Conservation (phyloP, 306 rosid species). For the Castanopsis chinensis region DNA sequence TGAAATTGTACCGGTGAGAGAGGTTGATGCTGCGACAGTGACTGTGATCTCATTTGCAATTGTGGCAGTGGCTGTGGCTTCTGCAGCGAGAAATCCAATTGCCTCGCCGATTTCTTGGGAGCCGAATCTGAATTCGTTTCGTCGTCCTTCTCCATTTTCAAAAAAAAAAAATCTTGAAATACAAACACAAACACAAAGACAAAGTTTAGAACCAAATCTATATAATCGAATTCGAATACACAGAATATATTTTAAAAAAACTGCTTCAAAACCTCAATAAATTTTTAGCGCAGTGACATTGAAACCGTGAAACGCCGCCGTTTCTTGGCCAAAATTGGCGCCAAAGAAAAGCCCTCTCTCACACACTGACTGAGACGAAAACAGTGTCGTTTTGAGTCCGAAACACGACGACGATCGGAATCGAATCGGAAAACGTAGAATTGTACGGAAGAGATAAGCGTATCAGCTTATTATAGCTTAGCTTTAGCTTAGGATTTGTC, state of each 20-base stretch:
- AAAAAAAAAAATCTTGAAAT: neutral
- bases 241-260: neutral
- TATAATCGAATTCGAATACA: neutral
- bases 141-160: slow-evolving; percentile 57
- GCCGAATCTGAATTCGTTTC: slow-evolving; percentile 38
- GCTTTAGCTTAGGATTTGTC: neutral
- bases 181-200: neutral
- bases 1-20: neutral
- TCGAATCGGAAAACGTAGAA: neutral
- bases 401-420: neutral
- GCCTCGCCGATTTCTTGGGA: slow-evolving; percentile 51
- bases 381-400: neutral
- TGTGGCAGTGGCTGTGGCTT: no score
- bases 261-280: neutral
- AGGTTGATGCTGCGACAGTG: neutral
- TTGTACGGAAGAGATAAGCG: neutral
- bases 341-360: neutral
- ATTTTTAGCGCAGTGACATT: neutral
- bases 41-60: neutral
- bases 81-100: slow-evolving; percentile 49
- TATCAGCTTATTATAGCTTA: neutral
- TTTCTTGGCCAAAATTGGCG: slow-evolving; percentile 2
- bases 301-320: neutral
- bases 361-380: neutral
- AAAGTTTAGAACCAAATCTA: neutral